phyloP scores from a whole-genome alignment of 179 eudicot genomes.

The Beta lomatogona region DNA sequence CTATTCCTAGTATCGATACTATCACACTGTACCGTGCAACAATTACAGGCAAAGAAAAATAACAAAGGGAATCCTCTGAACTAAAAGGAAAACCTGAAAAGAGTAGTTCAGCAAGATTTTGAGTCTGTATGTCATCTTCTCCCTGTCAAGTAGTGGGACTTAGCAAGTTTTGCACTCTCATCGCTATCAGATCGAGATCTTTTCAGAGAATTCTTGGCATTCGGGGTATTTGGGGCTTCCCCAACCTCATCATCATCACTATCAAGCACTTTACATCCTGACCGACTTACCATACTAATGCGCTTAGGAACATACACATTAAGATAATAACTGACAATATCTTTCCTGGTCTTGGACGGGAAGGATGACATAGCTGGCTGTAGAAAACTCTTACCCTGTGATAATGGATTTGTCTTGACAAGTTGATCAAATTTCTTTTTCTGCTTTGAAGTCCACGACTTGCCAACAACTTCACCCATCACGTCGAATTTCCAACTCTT shows the following conservation, averaged over 20 bases:
- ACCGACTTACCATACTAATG: conserved; percentile 45
- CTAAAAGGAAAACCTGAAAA: conserved; percentile 5
- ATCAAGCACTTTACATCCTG: conserved; percentile 45
- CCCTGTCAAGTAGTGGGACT: conserved; percentile 52
- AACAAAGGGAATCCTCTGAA: conserved; percentile 10
- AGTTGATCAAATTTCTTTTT: conserved; percentile 44
- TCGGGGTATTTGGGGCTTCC: conserved; percentile 24
- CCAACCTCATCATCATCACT: conserved; percentile 62
- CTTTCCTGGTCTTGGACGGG: conserved; percentile 37
- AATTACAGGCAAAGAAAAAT: conserved; percentile 6
- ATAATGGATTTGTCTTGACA: conserved; percentile 50
- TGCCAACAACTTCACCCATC: conserved; percentile 67
- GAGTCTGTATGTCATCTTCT: conserved; percentile 37
- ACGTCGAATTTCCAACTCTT: conserved; percentile 59
- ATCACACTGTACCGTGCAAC: conserved; percentile 15
- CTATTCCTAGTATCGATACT: conserved; percentile 15
- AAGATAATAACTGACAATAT: conserved; percentile 61
- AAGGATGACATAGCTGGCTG: conserved; percentile 49
- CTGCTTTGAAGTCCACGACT: conserved; percentile 52
- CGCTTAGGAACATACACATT: conserved; percentile 63
- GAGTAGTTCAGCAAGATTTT: conserved; percentile 12
- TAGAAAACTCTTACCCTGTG: conserved; percentile 51
- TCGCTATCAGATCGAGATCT: conserved; percentile 35
- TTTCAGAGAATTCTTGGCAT: conserved; percentile 39
- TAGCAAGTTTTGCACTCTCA: conserved; percentile 37